Percentiles rank a stretch among this genome's conserved stretches.
Conservation (phyloP, 352 stramenopile genomes). For the Blastocystis sp. region DNA sequence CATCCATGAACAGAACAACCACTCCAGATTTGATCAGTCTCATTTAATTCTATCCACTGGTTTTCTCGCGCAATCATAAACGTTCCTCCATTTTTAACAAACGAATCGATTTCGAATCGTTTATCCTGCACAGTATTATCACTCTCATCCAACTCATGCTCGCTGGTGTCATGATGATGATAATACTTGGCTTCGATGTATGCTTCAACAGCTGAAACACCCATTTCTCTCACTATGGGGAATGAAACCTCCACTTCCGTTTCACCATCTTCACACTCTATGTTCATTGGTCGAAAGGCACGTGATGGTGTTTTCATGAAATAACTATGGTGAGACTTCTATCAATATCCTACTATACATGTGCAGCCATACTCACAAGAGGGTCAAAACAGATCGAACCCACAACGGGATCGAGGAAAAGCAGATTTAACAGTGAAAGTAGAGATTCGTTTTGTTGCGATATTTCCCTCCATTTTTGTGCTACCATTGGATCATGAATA, state of each 20-base stretch:
- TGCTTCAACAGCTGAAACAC: neutral
- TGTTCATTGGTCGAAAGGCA: neutral
- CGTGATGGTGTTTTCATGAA: neutral
- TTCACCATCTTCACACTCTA: neutral
- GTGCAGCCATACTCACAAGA: neutral
- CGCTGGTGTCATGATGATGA: neutral
- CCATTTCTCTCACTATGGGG: neutral
- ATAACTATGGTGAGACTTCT: neutral
- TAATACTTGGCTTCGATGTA: slow-evolving; percentile 32
- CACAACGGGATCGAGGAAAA: neutral
- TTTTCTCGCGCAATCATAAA: neutral
- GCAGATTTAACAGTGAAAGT: neutral
- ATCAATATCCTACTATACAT: neutral
- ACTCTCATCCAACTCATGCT: neutral
- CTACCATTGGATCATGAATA: neutral
- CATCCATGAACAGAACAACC: neutral
- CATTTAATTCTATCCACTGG: neutral
- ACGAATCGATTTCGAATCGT: neutral
- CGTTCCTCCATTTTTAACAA: neutral
- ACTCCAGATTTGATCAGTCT: neutral
- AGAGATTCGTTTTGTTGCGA: neutral
- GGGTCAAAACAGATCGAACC: neutral
- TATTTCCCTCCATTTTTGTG: neutral
- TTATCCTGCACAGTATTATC: neutral
- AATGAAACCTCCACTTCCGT: neutral